These are phyloP conservation scores for Candida sp. DNA, from an alignment of 1,139 yeast species.

Conservation along the genomic window DNA sequence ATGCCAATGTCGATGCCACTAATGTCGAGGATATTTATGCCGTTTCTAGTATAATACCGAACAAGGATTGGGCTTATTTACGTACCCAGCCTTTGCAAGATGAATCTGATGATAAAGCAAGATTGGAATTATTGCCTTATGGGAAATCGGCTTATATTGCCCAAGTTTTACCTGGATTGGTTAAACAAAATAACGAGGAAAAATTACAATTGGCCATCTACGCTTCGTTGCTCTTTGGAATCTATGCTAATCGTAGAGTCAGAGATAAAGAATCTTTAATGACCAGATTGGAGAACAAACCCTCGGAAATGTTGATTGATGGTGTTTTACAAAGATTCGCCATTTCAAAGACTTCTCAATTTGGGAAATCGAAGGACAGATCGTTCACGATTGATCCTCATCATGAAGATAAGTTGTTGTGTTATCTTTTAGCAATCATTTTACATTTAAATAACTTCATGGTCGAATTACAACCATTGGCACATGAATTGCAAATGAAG, in stretches of 20 bases:
- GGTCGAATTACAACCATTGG: conserved; percentile 76
- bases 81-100: conserved; percentile 55
- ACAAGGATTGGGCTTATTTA: conserved; percentile 59
- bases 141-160: conserved; percentile 52
- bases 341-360: conserved; percentile 57
- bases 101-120: conserved; percentile 46
- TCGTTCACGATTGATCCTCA: conserved; percentile 80
- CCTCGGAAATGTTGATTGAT: conserved; percentile 72
- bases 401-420: conserved; percentile 79
- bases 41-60: conserved; percentile 64
- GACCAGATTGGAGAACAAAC: conserved; percentile 56
- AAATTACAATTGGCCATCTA: conserved; percentile 73
- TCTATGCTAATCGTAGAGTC: conserved; percentile 69
- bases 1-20: conserved; percentile 71
- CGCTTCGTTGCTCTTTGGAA: conserved; percentile 74
- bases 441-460: conserved; percentile 75
- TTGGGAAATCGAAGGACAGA: conserved; percentile 73
- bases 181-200: conserved; percentile 44
- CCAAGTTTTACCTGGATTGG: conserved; percentile 43
- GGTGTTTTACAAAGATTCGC: conserved; percentile 72
- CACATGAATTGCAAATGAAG: conserved; percentile 80
- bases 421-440: conserved; percentile 70
- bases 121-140: conserved; percentile 61
- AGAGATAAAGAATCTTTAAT: conserved; percentile 58
- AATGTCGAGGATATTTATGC: conserved; percentile 83